A percentile compares a stretch with the other conserved stretches of the same genome.
These are phyloP conservation scores for Asparagopsis taxiformis DNA, from an alignment of 31 red algal species.

Conservation along the genomic window DNA sequence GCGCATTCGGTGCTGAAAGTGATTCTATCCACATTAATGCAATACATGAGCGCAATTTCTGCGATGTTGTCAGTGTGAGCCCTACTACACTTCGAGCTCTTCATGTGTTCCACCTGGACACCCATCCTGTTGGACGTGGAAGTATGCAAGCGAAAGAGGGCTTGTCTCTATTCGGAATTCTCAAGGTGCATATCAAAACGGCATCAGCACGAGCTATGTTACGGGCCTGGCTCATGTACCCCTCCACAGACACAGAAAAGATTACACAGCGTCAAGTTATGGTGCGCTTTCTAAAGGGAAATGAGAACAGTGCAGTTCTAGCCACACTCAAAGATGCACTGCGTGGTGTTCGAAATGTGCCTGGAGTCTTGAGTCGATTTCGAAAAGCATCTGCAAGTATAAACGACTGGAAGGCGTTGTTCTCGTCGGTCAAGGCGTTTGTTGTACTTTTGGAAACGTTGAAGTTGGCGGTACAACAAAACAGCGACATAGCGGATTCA, in stretches of 20 bases:
- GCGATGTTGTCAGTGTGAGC: conserved; percentile 43
- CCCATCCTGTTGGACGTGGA: conserved; percentile 62
- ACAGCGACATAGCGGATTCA: conserved; percentile 15
- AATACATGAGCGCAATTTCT: conserved; percentile 43
- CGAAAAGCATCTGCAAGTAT: conserved; percentile 12
- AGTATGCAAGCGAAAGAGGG: conserved; percentile 55
- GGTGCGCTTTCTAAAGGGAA: conserved; percentile 33
- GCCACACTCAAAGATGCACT: conserved; percentile 44
- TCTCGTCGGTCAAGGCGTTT: conserved; percentile 47
- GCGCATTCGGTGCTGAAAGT: neutral
- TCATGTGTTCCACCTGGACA: conserved; percentile 49
- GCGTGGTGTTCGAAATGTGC: conserved; percentile 55
- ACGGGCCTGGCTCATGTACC: conserved; percentile 62
- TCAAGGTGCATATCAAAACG: conserved; percentile 59
- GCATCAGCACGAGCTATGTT: conserved; percentile 44
- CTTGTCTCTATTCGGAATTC: conserved; percentile 50
- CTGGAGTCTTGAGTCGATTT: conserved; percentile 33
- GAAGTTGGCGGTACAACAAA: conserved; percentile 31
- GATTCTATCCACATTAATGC: conserved; percentile 47
- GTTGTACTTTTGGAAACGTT: conserved; percentile 41
- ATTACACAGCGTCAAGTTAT: conserved; percentile 59
- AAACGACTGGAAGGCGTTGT: conserved; percentile 62
- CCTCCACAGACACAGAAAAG: conserved; percentile 33
- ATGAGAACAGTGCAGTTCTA: conserved; percentile 32
- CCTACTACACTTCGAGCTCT: conserved; percentile 36